Evolutionary conservation across 306 rosid genomes (phyloP).

Genomic region (Rosa chinensis): DNA sequence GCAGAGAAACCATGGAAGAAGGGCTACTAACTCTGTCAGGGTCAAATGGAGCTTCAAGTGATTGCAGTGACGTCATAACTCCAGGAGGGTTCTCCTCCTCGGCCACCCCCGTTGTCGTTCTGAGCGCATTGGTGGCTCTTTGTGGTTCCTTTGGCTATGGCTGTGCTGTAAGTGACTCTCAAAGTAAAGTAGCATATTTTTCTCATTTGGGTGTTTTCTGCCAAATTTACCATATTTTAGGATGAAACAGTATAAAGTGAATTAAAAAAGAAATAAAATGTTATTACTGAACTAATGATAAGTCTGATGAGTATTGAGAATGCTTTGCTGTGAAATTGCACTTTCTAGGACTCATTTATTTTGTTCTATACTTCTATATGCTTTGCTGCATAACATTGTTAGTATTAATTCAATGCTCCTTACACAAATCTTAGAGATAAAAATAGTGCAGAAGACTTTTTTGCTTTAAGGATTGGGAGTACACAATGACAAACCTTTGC

Average conservation of each 20-base stretch:
- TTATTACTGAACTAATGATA: too few relatives aligned
- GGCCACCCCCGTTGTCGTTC: slow-evolving; percentile 7
- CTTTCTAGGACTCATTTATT: too few relatives aligned
- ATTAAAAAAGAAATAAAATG: neutral
- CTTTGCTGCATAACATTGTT: too few relatives aligned
- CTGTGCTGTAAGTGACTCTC: neutral
- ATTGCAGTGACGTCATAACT: neutral
- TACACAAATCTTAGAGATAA: too few relatives aligned
- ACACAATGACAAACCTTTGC: neutral
- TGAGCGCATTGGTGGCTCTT: slow-evolving; percentile 16
- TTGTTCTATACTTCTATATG: too few relatives aligned
- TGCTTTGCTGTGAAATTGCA: too few relatives aligned
- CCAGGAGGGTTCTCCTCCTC: neutral
- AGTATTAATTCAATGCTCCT: too few relatives aligned
- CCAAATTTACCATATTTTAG: neutral
- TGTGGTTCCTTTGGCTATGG: slow-evolving; percentile 7
- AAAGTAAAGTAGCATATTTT: neutral
- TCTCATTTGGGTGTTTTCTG: neutral
- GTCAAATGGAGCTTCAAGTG: neutral
- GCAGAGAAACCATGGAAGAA: slow-evolving; percentile 7
- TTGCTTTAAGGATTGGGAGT: neutral
- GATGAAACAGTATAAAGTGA: neutral
- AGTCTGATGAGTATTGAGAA: neutral
- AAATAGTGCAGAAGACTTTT: too few relatives aligned
- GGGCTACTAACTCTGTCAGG: neutral